phyloP scores from a whole-genome alignment of 805 yeast species.

The Saccharomycopsis vini region DNA sequence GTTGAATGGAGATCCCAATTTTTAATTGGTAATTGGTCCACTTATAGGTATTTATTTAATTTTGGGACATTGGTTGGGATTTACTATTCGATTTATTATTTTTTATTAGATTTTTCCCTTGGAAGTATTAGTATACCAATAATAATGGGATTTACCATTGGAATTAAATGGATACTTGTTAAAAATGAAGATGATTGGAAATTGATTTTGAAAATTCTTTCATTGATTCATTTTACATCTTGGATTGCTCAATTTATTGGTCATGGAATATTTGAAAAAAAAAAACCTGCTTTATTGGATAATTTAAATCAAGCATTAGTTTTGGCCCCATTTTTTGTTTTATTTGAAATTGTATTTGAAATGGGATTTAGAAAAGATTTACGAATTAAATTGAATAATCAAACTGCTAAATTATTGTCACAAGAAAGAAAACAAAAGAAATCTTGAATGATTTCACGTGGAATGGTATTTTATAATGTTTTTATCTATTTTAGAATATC shows the following conservation, averaged over 20 bases:
- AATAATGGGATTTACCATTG: constrained; percentile 26
- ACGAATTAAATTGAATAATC: constrained; percentile 38
- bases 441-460: too few relatives aligned
- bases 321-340: constrained; percentile 84
- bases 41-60: constrained; percentile 27
- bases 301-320: constrained; percentile 78
- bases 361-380: constrained; percentile 53
- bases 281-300: constrained; percentile 83
- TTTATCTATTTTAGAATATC: too few relatives aligned
- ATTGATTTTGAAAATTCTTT: constrained; percentile 6
- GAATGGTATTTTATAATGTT: too few relatives aligned
- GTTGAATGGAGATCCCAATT: constrained; percentile 7
- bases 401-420: constrained; percentile 27
- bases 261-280: constrained; percentile 70
- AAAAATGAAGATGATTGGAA: neutral
- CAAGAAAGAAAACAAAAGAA: neutral
- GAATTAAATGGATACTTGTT: constrained; percentile 23
- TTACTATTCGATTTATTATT: constrained; percentile 50
- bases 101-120: constrained; percentile 42
- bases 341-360: constrained; percentile 63
- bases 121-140: constrained; percentile 38
- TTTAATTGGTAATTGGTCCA: constrained; percentile 14
- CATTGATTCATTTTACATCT: constrained; percentile 37
- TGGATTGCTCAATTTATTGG: constrained; percentile 88
- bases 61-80: constrained; percentile 39